Evolutionary conservation across 805 yeast species (phyloP).

Genomic region (Suhomyces canberraensis): DNA sequence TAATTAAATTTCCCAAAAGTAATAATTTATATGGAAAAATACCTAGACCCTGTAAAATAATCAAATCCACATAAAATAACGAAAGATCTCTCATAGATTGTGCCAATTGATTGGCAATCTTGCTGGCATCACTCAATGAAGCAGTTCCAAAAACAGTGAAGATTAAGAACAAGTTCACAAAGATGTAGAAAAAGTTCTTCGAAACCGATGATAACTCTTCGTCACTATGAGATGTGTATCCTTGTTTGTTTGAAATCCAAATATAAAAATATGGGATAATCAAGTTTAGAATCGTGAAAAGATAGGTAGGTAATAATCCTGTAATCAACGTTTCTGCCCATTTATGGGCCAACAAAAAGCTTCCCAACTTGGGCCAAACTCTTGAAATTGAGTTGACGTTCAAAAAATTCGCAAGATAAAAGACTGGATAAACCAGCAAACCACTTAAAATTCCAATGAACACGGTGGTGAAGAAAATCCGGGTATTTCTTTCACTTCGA

Average conservation of each 20-base stretch:
- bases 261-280: conserved; percentile 83
- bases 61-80: conserved; percentile 83
- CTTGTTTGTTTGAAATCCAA: conserved; percentile 79
- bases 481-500: conserved; percentile 62
- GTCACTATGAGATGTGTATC: conserved; percentile 87
- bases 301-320: conserved; percentile 85
- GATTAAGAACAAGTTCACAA: conserved; percentile 88
- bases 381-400: conserved; percentile 73
- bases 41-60: conserved; percentile 79
- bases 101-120: conserved; percentile 83
- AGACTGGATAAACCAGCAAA: conserved; percentile 76
- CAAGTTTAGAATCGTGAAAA: conserved; percentile 81
- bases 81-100: conserved; percentile 76
- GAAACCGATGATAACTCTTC: conserved; percentile 87
- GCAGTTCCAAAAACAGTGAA: conserved; percentile 95
- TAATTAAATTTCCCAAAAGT: conserved; percentile 71
- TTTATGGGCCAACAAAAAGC: conserved; percentile 55
- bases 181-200: conserved; percentile 90
- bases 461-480: conserved; percentile 62
- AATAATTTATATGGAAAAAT: conserved; percentile 87
- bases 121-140: conserved; percentile 83
- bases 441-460: conserved; percentile 68
- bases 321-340: conserved; percentile 81
- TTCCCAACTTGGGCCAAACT: conserved; percentile 81
- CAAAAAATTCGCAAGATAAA: conserved; percentile 77